A percentile compares a stretch with the other conserved stretches of the same genome.
Evolutionary conservation across 169 alveolate species (phyloP).

Genomic region (Prorocentrum cordatum): DNA sequence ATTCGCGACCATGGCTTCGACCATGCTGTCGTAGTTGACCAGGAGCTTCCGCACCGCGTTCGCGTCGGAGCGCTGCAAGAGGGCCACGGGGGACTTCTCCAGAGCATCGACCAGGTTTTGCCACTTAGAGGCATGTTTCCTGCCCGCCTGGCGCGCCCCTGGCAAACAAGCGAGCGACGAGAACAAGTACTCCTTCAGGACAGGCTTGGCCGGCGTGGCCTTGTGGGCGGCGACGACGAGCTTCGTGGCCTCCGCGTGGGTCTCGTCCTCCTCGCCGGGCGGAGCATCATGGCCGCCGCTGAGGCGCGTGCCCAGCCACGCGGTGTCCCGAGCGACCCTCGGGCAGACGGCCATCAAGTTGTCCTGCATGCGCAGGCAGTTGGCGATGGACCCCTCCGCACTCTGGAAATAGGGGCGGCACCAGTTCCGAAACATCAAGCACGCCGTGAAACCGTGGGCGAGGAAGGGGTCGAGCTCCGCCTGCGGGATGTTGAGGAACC

Average conservation of each 20-base stretch:
- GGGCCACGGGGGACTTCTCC: not conserved
- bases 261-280: not conserved
- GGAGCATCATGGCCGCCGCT: too few species aligned
- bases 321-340: not conserved
- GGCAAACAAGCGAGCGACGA: not conserved
- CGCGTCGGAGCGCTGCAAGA: not conserved
- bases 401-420: not conserved
- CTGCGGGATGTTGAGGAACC: not conserved
- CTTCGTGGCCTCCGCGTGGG: too few species aligned
- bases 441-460: not conserved
- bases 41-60: not conserved
- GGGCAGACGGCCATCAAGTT: not conserved
- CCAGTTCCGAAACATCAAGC: not conserved
- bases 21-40: not conserved
- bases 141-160: not conserved
- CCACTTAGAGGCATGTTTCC: not conserved
- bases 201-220: not conserved
- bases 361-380: not conserved
- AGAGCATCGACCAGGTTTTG: not conserved
- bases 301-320: not conserved
- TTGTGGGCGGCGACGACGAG: not conserved
- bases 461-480: not conserved
- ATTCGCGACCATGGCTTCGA: not conserved
- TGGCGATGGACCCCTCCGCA: not conserved
- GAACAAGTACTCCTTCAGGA: not conserved